phyloP scores from a whole-genome alignment of 176 grass and related monocot genomes.

The Raddia distichophylla region DNA sequence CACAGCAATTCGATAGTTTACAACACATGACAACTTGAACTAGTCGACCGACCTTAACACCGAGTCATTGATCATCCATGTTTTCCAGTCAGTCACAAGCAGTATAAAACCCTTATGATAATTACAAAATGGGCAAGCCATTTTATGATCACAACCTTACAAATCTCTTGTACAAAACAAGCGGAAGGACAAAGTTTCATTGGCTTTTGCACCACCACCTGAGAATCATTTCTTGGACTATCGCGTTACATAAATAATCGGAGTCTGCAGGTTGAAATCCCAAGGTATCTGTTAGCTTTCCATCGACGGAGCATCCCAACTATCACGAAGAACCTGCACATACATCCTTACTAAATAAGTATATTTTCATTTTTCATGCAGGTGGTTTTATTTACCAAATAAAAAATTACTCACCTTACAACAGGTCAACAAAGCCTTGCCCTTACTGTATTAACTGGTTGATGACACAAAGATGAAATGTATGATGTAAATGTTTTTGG shows the following conservation, averaged over 20 bases:
- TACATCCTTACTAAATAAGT: slow-evolving; percentile 15
- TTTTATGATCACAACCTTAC: slow-evolving; percentile 30
- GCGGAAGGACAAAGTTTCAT: slow-evolving; percentile 3
- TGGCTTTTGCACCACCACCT: background rate
- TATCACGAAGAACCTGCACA: slow-evolving; percentile 18
- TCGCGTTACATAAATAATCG: slow-evolving; percentile 17
- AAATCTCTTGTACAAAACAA: slow-evolving; percentile 32
- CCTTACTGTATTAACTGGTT: background rate
- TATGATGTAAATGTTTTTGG: slow-evolving; percentile 23
- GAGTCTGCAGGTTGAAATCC: slow-evolving; percentile 12
- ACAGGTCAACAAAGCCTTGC: slow-evolving; percentile 27
- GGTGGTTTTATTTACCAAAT: background rate
- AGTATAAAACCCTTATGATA: slow-evolving; percentile 6
- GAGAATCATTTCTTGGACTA: slow-evolving; percentile 24
- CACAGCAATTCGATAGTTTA: slow-evolving; percentile 20
- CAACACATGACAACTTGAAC: slow-evolving; percentile 22
- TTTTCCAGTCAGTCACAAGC: background rate
- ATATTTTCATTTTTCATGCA: background rate
- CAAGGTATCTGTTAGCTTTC: background rate
- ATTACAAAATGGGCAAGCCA: slow-evolving; percentile 37
- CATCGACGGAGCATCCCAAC: slow-evolving; percentile 17
- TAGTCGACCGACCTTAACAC: background rate
- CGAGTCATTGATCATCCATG: background rate
- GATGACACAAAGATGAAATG: background rate
- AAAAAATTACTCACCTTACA: slow-evolving; percentile 34